phyloP scores from a whole-genome alignment of 1,284 basidiomycete genomes.

The Violaceomyces palustris region DNA sequence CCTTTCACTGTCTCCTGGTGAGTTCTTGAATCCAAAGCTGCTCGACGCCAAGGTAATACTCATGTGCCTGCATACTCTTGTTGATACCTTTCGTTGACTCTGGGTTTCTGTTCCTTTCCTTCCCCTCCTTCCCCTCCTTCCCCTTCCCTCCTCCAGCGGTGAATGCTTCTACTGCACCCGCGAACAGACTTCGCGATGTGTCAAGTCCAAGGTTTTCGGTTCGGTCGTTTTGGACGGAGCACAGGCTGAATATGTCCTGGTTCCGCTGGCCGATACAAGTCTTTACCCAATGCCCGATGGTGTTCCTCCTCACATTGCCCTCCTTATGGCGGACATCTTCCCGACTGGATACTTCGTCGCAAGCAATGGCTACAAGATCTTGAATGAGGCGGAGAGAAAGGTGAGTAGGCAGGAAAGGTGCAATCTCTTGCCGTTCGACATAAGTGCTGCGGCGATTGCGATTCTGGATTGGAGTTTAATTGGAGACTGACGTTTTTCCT shows the following conservation, averaged over 20 bases:
- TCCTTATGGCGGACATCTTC: conserved; percentile 64
- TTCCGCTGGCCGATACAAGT: conserved; percentile 71
- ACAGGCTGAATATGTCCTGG: conserved; percentile 79
- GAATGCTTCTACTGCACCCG: conserved; percentile 62
- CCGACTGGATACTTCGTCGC: conserved; percentile 63
- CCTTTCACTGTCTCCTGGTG: conserved; percentile 81
- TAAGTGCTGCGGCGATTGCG: no score
- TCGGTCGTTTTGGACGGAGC: conserved; percentile 69
- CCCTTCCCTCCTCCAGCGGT: conserved; percentile 3
- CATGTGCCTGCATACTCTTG: no score
- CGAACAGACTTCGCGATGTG: conserved; percentile 73
- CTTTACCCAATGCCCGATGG: conserved; percentile 62
- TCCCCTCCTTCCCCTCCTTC: not conserved
- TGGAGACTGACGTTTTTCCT: no score
- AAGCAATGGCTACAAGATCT: conserved; percentile 59
- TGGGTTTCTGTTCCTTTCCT: conserved; percentile 10
- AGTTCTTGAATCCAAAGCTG: no score
- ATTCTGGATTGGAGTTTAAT: no score
- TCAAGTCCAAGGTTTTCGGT: conserved; percentile 66
- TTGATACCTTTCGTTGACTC: no score
- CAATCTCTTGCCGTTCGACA: no score
- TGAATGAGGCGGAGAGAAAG: conserved; percentile 39
- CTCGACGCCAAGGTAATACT: no score
- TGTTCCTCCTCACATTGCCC: conserved; percentile 55
- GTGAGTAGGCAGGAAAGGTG: no score